Conservation (phyloP, 208 protist genomes). For the Lotmaria passim region DNA sequence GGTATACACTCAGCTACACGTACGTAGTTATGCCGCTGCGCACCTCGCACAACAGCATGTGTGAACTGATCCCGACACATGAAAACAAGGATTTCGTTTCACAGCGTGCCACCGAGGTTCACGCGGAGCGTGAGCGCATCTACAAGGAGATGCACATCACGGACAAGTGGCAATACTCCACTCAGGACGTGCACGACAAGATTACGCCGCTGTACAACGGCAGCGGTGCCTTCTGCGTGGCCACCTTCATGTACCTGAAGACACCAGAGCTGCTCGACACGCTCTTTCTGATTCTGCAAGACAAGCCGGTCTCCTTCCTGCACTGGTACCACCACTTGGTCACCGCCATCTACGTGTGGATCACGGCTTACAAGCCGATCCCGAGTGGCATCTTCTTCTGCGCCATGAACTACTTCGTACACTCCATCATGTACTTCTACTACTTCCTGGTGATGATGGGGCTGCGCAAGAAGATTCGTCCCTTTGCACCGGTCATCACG, state of each 20-base stretch:
- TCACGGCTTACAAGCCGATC: constrained; percentile 48
- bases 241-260: constrained; percentile 68
- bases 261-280: constrained; percentile 80
- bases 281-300: constrained; percentile 62
- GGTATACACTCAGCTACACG: constrained; percentile 44
- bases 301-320: constrained; percentile 79
- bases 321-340: constrained; percentile 91
- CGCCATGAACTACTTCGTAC: constrained; percentile 92
- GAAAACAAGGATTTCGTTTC: constrained; percentile 20
- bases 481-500: constrained; percentile 84
- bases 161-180: constrained; percentile 18
- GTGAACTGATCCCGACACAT: constrained; percentile 11
- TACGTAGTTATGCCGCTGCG: constrained; percentile 14
- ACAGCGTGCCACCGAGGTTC: constrained; percentile 9
- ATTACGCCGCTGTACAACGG: constrained; percentile 29
- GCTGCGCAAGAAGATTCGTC: constrained; percentile 51
- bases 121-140: constrained; percentile 13
- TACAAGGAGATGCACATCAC: constrained; percentile 56
- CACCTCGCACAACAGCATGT: constrained; percentile 13
- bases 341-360: constrained; percentile 88
- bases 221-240: constrained; percentile 42
- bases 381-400: constrained; percentile 74
- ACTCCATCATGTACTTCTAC: constrained; percentile 95
- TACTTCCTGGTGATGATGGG: constrained; percentile 76
- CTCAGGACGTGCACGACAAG: neutral